Evolutionary conservation across 2,329 filamentous ascomycete genomes (phyloP).

Genomic region (Fusarium veterinarium): DNA sequence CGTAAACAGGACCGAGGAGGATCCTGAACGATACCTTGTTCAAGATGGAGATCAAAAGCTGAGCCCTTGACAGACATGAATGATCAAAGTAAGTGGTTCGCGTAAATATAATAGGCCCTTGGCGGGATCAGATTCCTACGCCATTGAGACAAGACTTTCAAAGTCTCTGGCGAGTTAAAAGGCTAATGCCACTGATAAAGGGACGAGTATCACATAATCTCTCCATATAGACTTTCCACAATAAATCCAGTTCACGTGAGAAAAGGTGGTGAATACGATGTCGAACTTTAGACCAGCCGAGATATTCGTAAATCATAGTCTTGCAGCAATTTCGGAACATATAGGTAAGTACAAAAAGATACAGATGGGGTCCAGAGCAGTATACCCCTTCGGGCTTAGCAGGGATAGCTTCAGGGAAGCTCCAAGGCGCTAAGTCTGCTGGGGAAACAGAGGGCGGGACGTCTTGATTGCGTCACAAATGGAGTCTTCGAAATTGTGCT

Average conservation of each 20-base stretch:
- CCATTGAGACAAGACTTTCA: constrained; percentile 1
- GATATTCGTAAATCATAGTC: constrained; percentile 3
- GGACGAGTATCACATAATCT: not conserved
- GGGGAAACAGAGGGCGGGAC: constrained; percentile 22
- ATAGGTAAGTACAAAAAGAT: constrained; percentile 13
- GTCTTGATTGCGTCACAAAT: constrained; percentile 38
- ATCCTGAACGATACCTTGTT: not conserved
- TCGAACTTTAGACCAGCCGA: not conserved
- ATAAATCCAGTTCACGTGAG: not conserved
- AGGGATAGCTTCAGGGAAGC: constrained; percentile 32
- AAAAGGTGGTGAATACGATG: not conserved
- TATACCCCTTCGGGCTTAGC: constrained; percentile 25
- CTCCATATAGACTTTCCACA: not conserved
- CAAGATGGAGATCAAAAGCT: not conserved
- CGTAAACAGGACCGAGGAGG: not conserved
- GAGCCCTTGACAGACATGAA: not conserved
- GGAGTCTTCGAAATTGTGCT: constrained; percentile 22
- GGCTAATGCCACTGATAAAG: not conserved
- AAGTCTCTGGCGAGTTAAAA: not conserved
- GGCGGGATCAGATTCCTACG: constrained; percentile 1
- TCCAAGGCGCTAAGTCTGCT: constrained; percentile 24
- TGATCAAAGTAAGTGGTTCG: not conserved
- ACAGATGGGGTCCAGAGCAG: not conserved
- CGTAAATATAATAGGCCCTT: not conserved
- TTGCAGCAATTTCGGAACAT: constrained; percentile 6